Evolutionary conservation across 345 rosid genomes (phyloP), one percentile per base, ranked within the genome.

Genomic region (Combretum micranthum): DNA sequence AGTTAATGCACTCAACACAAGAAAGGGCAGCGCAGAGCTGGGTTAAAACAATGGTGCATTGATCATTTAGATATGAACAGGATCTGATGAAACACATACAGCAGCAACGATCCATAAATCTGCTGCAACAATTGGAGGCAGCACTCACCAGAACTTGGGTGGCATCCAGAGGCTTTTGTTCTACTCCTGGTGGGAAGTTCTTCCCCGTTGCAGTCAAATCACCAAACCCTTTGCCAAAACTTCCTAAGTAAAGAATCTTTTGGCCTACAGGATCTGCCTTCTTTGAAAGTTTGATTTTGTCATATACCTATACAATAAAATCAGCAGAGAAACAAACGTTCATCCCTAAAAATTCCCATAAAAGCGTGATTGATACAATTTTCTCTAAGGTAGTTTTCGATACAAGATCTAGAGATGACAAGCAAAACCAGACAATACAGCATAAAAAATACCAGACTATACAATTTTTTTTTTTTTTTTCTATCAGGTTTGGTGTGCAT

Each of bases 31-130:
- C 60, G 59, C 87, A 88, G 12, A 88, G 45, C 64, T 91, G 96
- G 3, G 95, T 42, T 20, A 80, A 49, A 10, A 65, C 80, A 0
- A 86, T 62, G 4, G 84, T 71, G 50, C 90, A 86, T 56, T 76
- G 90, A 64, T 92, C 78, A 13, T 79, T 88, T 50, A 83, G 56
- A 14, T 2, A 48, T 1, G 88, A 72, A 68, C 88, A 77, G 39
- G 90, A 59, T 50, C 69, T 78, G 72, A 92, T 64, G 83, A 77
- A 88, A 79, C 97, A 92, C 87, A 82, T 75, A 73, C 95, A 88
- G 51, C 98, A 88, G 64, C 77, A 68, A 0, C 75, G 74, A 56
- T 71, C 70, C 17, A 80, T 69, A 64, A 85, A 44, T 57, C 19
- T 56, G 17, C 69, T 48, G 49, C 82, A 80, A 49, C 77, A 83